Conservation (phyloP, 371 early-diverging fungal species). For the Gilbertella persicaria region DNA sequence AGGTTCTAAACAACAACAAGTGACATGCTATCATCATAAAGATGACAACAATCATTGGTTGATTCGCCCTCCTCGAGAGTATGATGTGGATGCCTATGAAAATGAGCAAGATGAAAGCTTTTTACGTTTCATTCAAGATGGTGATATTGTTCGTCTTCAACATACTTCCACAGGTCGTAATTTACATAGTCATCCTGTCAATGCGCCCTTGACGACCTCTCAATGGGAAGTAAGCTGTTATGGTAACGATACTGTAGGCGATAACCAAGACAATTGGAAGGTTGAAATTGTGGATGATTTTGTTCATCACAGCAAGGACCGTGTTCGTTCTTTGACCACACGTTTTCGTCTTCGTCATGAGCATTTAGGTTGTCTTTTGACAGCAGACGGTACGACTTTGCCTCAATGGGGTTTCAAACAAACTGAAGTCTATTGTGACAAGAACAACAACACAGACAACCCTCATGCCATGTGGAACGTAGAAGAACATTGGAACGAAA, state of each 20-base stretch:
- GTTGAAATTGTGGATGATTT: slow-evolving; percentile 84
- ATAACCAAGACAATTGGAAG: slow-evolving; percentile 89
- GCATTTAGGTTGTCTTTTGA: slow-evolving; percentile 80
- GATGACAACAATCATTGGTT: slow-evolving; percentile 98
- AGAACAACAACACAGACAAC: slow-evolving; percentile 58
- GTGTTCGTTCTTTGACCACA: slow-evolving; percentile 81
- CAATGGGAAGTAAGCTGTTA: slow-evolving; percentile 93
- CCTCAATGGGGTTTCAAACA: slow-evolving; percentile 99
- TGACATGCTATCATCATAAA: slow-evolving; percentile 98
- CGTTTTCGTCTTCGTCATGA: slow-evolving; percentile 87
- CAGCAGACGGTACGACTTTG: slow-evolving; percentile 74
- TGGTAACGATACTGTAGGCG: slow-evolving; percentile 71
- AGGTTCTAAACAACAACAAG: slow-evolving; percentile 95
- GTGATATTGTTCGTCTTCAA: slow-evolving; percentile 82
- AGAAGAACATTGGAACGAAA: slow-evolving; percentile 86
- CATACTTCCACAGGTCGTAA: slow-evolving; percentile 78
- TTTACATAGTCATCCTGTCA: slow-evolving; percentile 82
- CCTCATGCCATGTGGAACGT: slow-evolving; percentile 94
- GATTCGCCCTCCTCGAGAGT: slow-evolving; percentile 48
- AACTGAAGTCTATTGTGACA: slow-evolving; percentile 90
- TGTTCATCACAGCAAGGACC: slow-evolving; percentile 40
- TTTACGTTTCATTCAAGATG: slow-evolving; percentile 71
- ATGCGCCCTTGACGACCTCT: slow-evolving; percentile 80
- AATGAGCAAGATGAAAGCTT: slow-evolving; percentile 43
- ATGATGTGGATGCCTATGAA: slow-evolving; percentile 32